A percentile compares a stretch with the other conserved stretches of the same genome.
Conservation (phyloP, 495 filamentous ascomycete species). For the Entonaema liquescens region DNA sequence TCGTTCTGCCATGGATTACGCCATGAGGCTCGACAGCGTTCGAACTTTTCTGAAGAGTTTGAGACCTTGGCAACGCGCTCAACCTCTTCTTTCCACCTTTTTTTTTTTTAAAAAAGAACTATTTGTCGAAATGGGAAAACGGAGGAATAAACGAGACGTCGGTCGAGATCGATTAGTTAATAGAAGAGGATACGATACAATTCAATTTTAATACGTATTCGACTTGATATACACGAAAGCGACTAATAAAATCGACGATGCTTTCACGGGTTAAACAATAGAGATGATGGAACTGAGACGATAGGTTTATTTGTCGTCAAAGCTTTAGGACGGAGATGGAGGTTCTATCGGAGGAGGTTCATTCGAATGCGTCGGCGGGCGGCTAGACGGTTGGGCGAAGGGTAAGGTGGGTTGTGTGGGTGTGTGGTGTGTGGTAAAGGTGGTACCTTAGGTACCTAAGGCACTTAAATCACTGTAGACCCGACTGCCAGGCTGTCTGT, state of each 20-base stretch:
- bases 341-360: conserved; percentile 43
- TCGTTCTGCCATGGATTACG: conserved; percentile 68
- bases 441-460: neutral
- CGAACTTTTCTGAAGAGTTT: conserved; percentile 23
- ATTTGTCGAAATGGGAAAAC: neutral
- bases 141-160: conserved; percentile 14
- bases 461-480: conserved; percentile 4
- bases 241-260: neutral
- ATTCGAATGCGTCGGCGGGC: conserved; percentile 32
- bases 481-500: conserved; percentile 27
- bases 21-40: conserved; percentile 55
- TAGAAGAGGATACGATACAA: neutral
- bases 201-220: conserved; percentile 13
- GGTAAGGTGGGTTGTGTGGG: conserved; percentile 31
- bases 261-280: neutral
- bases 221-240: conserved; percentile 14
- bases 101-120: neutral
- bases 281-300: conserved; percentile 15
- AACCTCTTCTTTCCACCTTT: neutral
- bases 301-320: conserved; percentile 13
- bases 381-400: conserved; percentile 36
- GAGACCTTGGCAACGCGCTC: conserved; percentile 18
- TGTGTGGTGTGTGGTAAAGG: neutral
- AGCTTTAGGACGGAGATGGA: conserved; percentile 26
- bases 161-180: conserved; percentile 24